Evolutionary conservation across 495 filamentous ascomycete genomes (phyloP), one percentile per base, ranked within the genome.

Genomic region (Penicillium ochrochloron): DNA sequence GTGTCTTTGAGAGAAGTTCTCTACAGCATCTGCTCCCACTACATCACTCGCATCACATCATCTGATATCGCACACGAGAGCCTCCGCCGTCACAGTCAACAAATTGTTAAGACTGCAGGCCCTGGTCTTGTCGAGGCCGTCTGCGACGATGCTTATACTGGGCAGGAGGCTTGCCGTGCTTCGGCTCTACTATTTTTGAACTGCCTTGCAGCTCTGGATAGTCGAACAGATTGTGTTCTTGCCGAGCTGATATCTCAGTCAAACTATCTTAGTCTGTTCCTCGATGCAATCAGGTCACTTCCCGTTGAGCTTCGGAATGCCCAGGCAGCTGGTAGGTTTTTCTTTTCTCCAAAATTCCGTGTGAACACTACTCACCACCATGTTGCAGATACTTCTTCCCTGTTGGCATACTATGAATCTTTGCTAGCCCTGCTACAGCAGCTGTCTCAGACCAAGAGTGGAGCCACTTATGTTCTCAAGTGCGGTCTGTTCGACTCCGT

Each of bases 91-190:
- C 89, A 92, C 65, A 90, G 85, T 44, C 86, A 90, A 58, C 90
- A 88, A 62, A 88, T 90, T 3, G 84, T 98, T 68, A 93, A 90
- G 66, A 76, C 85, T 19, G 84, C 89, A 37, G 93, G 95, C 57
- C 89, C 92, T 64, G 84, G 87, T 59, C 80, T 97, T 9, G 83
- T 98, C 54, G 92, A 95, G 70, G 86, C 91, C 15, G 83, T 97
- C 61, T 97, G 93, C 72, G 94, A 98, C 73, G 95, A 99, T 81
- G 95, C 93, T 57, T 92, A 93, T 74, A 87, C 87, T 63, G 92
- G 92, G 19, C 89, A 94, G 72, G 86, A 90, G 23, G 83, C 82
- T 25, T 95, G 92, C 70, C 89, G 94, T 60, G 88, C 94, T 17
- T 88, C 94, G 5, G 92, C 95, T 35, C 81, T 97, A 37, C 83